A percentile compares a stretch with the other conserved stretches of the same genome.
phyloP scores from a whole-genome alignment of 176 grass and related monocot genomes.

The Carex scoparia region DNA sequence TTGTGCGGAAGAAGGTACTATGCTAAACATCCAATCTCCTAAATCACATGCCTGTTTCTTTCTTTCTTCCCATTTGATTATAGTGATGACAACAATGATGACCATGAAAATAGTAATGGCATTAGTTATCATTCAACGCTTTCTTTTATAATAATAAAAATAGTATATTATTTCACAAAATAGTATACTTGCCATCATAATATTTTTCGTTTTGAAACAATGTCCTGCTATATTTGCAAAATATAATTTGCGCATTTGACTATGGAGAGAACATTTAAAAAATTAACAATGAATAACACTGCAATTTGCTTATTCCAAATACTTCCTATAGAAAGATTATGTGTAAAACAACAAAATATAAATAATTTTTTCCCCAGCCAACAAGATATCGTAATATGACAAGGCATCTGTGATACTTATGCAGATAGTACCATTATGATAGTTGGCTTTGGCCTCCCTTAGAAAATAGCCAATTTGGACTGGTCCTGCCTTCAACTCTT shows the following conservation, averaged over 20 bases:
- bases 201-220: neutral
- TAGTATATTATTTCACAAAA: neutral
- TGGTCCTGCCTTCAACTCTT: neutral
- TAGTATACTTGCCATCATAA: neutral
- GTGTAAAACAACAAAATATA: neutral
- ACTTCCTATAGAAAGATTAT: neutral
- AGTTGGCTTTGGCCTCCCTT: neutral
- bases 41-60: neutral
- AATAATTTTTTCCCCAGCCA: neutral
- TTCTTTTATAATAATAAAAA: neutral
- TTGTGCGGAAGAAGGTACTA: neutral
- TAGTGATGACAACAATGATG: constrained; percentile 1
- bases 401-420: neutral
- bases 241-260: neutral
- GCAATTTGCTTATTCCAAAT: neutral
- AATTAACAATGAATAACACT: neutral
- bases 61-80: neutral
- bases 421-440: neutral
- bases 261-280: neutral
- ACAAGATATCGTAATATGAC: constrained; percentile 2
- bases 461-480: neutral
- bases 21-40: neutral
- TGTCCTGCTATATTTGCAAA: neutral
- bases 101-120: neutral
- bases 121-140: neutral